phyloP scores from a whole-genome alignment of 192 early-diverging fungal species.

The Dissophora globulifera region DNA sequence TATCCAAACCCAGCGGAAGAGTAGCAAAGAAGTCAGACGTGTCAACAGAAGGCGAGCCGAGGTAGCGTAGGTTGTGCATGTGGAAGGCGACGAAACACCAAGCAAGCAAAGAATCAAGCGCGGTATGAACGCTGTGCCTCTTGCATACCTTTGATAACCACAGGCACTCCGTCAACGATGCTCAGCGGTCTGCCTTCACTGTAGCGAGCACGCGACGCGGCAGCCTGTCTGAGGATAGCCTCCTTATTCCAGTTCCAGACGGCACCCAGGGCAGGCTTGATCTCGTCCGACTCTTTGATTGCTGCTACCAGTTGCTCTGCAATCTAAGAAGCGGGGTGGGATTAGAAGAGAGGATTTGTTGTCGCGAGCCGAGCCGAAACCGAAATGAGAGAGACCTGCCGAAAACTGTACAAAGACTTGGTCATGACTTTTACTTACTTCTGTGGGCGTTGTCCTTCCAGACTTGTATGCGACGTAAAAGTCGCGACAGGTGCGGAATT shows the following conservation, averaged over 20 bases:
- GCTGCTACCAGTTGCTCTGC: constrained; percentile 35
- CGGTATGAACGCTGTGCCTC: too few species aligned
- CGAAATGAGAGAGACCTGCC: background rate
- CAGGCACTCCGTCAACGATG: constrained; percentile 77
- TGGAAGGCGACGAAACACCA: too few species aligned
- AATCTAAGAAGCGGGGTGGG: constrained; percentile 18
- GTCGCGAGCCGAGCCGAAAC: too few species aligned
- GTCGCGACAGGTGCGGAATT: constrained; percentile 53
- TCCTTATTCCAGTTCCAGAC: constrained; percentile 49
- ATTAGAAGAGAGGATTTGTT: background rate
- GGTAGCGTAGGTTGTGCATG: too few species aligned
- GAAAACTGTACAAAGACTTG: background rate
- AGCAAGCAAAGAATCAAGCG: background rate
- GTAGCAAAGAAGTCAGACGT: too few species aligned
- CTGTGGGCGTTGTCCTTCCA: constrained; percentile 37
- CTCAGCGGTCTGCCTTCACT: constrained; percentile 56
- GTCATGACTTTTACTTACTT: constrained; percentile 20
- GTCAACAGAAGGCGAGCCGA: too few species aligned
- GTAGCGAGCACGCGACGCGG: constrained; percentile 67
- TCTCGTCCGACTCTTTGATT: constrained; percentile 27
- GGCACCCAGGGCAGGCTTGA: constrained; percentile 35
- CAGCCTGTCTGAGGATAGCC: constrained; percentile 61
- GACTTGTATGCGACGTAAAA: constrained; percentile 57
- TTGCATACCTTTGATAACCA: constrained; percentile 74
- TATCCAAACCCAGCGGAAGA: too few species aligned